phyloP scores from a whole-genome alignment of 371 early-diverging fungal genomes.

The Fennellomyces sp. region DNA sequence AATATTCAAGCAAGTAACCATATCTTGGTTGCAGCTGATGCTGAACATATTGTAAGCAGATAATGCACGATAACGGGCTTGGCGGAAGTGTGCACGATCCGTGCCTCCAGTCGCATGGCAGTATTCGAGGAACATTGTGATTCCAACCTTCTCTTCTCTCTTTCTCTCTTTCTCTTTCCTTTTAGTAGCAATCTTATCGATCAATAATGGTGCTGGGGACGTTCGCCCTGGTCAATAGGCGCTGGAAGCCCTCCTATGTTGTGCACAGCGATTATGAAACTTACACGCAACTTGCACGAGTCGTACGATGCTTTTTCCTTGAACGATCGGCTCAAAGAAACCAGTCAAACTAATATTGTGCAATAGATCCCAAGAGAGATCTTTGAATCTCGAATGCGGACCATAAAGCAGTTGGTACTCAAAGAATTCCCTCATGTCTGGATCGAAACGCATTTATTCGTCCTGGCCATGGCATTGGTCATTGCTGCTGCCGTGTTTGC shows the following conservation, averaged over 20 bases:
- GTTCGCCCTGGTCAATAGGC: constrained; percentile 18
- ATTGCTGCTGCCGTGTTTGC: constrained; percentile 34
- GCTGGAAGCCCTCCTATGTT: constrained; percentile 17
- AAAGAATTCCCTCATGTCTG: constrained; percentile 32
- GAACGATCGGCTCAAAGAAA: too few species aligned
- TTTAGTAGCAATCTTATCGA: too few species aligned
- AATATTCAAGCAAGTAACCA: background rate
- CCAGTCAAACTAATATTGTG: background rate
- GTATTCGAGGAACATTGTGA: too few species aligned
- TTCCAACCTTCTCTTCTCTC: background rate
- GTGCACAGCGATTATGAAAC: constrained; percentile 11
- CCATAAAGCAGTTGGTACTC: constrained; percentile 21
- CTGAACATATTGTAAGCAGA: too few species aligned
- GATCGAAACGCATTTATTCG: constrained; percentile 34
- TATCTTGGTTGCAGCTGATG: background rate
- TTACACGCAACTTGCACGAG: constrained; percentile 17
- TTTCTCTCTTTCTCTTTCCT: background rate
- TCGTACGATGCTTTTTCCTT: constrained; percentile 6
- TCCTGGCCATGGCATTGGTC: constrained; percentile 27
- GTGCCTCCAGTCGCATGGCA: too few species aligned
- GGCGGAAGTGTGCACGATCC: background rate
- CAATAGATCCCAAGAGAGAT: constrained; percentile 27
- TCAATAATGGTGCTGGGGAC: constrained; percentile 24
- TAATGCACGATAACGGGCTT: background rate
- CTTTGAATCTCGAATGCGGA: constrained; percentile 22